phyloP scores from a whole-genome alignment of 805 yeast species.

The Zygosaccharomyces lentus region DNA sequence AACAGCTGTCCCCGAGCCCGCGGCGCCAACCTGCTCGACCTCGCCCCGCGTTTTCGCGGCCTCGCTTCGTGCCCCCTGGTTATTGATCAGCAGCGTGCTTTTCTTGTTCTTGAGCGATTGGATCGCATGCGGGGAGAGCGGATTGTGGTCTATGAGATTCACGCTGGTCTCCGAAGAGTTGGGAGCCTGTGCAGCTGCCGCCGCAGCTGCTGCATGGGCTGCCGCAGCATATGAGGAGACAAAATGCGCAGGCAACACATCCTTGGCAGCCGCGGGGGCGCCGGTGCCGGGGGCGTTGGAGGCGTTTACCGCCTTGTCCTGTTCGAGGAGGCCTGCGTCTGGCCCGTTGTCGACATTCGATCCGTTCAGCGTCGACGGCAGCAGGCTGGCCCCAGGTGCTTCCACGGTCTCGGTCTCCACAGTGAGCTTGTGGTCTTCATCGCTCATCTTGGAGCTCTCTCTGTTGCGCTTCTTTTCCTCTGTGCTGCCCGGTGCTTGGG shows the following conservation, averaged over 20 bases:
- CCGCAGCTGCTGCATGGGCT: conserved; percentile 3
- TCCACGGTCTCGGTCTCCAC: conserved; percentile 64
- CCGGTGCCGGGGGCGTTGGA: not conserved
- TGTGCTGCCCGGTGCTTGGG: not conserved
- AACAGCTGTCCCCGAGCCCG: not conserved
- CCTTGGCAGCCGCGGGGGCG: too few relatives aligned
- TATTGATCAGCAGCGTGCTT: conserved; percentile 30
- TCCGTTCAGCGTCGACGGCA: conserved; percentile 5
- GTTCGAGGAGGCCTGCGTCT: not conserved
- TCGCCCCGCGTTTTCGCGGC: not conserved
- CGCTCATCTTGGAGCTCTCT: conserved; percentile 13
- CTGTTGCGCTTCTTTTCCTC: not conserved
- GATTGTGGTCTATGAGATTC: conserved; percentile 27
- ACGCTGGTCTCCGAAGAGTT: conserved; percentile 9
- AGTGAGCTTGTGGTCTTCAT: conserved; percentile 40
- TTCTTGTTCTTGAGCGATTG: conserved; percentile 36
- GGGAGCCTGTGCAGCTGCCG: not conserved
- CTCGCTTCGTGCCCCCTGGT: not conserved
- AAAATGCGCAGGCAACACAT: not conserved
- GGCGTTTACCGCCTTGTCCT: not conserved
- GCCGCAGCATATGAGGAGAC: conserved; percentile 1
- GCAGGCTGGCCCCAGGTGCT: conserved; percentile 31
- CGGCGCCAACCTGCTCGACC: not conserved
- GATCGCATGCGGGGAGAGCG: conserved; percentile 28
- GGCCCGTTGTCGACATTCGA: not conserved